Evolutionary conservation across 805 yeast species (phyloP), one percentile per base, ranked within the genome.

Genomic region (Metschnikowia kofuensis): DNA sequence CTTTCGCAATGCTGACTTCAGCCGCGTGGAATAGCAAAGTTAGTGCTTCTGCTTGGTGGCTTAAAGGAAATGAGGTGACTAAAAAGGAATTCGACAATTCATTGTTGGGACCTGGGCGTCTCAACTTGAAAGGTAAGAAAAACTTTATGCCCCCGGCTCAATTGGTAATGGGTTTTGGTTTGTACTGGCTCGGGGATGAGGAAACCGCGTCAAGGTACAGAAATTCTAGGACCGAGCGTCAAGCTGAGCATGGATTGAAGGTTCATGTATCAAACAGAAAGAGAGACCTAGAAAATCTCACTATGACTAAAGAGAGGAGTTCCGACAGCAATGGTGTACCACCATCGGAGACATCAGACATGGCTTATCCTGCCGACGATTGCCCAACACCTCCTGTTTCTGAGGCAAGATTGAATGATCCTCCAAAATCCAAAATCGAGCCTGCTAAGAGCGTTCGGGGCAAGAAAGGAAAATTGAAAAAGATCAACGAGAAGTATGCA

Each of bases 11-110:
- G 53, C 79, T 91, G 21, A 77, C 92, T 0, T 85, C 96, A 8
- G 82, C 78, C 38, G 96, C 96, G 0, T 94, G 99, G 99, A 91
- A 85, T 36, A 79, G 85, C 45, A 92, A 91, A 63, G 76, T 85
- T 30, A 80, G 89, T 1, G 80, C 88, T 0, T 83, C 96, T 2
- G 85, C 96, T 2, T 90, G 96, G 95, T 86, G 83, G 79, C 80
- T 87, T n/a, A 76, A 74, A 35, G 90, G 90, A 1, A 64, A 66
- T 14, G 84, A 82, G 41, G 76, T 92, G 2, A 80, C 89, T 1
- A 88, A 89, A 59, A 79, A 79, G 43, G 91, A 87, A 57, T 75
- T 75, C 47, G 84, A 80, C 41, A 83, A 81, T 0, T 64, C 74
- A 5, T 69, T 84, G 21, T 68, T 90, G 41, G 77, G 83, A 0